phyloP scores from a whole-genome alignment of 2,329 filamentous ascomycete genomes.

The Seiridium unicorne region DNA sequence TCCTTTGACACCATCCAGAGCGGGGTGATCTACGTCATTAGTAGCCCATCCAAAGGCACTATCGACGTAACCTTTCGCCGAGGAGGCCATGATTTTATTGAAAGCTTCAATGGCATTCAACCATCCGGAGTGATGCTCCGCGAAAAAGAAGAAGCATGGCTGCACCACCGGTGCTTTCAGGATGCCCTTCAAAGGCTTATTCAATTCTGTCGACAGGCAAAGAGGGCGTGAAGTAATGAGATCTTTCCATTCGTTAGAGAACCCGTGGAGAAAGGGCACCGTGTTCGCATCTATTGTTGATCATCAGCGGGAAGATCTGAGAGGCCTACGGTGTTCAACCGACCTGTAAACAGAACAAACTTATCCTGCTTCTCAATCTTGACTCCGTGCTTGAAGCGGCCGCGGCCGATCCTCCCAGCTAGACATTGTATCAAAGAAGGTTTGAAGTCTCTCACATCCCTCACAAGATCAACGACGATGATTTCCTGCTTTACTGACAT shows the following conservation, averaged over 20 bases:
- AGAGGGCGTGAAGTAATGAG: background rate
- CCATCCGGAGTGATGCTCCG: background rate
- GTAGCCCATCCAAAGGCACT: background rate
- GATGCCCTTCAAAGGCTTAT: background rate
- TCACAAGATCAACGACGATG: background rate
- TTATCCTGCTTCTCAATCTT: background rate
- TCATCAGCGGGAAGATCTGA: background rate
- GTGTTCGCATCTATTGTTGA: background rate
- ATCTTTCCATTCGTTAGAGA: background rate
- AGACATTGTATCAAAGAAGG: background rate
- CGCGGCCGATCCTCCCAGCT: background rate
- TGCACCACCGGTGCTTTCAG: background rate
- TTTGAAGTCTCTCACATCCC: background rate
- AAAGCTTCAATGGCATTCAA: background rate
- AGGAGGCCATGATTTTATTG: background rate
- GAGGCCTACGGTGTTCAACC: too few species aligned
- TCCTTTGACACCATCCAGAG: background rate
- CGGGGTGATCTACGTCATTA: background rate
- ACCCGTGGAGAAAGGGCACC: background rate
- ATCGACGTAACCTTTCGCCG: background rate
- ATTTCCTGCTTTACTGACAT: background rate
- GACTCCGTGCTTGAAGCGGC: background rate
- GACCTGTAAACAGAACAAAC: background rate
- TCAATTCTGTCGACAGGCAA: background rate
- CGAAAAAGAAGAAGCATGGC: background rate